Evolutionary conservation across 208 protist species (phyloP), one percentile per base, ranked within the genome.

Genomic region (Leishmania guyanensis): DNA sequence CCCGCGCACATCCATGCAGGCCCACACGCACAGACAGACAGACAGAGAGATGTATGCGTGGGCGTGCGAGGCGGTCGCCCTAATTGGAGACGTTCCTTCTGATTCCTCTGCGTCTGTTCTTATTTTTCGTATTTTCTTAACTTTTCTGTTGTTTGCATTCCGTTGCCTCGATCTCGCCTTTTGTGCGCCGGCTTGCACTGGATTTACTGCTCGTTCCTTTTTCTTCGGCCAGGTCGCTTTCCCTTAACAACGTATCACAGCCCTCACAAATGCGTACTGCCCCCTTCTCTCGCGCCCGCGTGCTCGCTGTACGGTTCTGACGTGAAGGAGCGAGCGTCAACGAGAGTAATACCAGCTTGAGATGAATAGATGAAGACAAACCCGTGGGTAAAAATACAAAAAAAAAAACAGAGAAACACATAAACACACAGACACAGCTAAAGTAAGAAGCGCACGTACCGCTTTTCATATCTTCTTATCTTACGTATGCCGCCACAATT

Each of bases 391-490:
- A 36, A 77, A 33, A 64, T 33, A 62, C 56, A 51, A 39, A 68
- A n/a, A 29, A 33, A 65, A 36, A 43, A 20, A 74, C 69, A 53
- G 39, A 74, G 43, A 51, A 9, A 36, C 74, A 77, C 54, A 53
- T 29, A 46, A 29, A 51, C 74, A 29, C 43, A 51, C 36, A 50
- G 20, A 60, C 50, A 20, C 29, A 77, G 56, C 74, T 66, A 56
- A 65, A 48, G 73, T 36, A 65, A 77, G 17, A 65, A 77, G 53
- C 22, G 74, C 74, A 50, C 26, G 74, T 64, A 68, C 74, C 74
- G 56, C 74, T 46, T 77, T 77, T 39, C 56, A 66, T 62, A 46
- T 75, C 48, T 22, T 76, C 33, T 62, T 76, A 62, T 46, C 56
- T 77, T 39, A 64, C 74, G 56, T 36, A 77, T 64, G 39, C 74